Evolutionary conservation across 441 rosid species (phyloP).

Genomic region (Kokia cookei): DNA sequence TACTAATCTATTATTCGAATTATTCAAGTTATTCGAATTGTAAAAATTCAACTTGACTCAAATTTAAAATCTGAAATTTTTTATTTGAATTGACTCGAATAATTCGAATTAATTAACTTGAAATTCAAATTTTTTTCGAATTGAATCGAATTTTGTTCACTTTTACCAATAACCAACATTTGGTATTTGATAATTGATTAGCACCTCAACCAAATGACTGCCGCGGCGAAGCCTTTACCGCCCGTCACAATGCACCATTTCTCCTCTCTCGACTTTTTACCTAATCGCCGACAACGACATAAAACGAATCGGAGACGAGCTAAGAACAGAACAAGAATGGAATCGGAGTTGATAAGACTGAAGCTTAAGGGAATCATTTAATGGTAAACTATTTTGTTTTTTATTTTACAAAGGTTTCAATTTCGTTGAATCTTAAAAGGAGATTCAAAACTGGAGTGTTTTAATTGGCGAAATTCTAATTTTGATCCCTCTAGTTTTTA

Average conservation of each 20-base stretch:
- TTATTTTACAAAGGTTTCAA: not conserved
- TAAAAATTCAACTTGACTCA: too few relatives aligned
- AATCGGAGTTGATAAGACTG: not conserved
- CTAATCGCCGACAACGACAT: not conserved
- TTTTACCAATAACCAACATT: constrained; percentile 39
- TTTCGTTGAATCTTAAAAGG: not conserved
- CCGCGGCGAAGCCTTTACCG: constrained; percentile 65
- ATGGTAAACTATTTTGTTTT: not conserved
- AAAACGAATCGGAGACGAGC: not conserved
- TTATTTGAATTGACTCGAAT: too few relatives aligned
- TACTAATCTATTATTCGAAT: too few relatives aligned
- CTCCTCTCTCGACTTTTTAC: constrained; percentile 31
- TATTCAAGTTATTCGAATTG: too few relatives aligned
- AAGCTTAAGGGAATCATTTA: too few relatives aligned
- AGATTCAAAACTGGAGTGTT: too few relatives aligned
- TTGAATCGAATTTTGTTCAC: too few relatives aligned
- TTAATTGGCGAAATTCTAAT: too few relatives aligned
- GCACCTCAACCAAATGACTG: constrained; percentile 81
- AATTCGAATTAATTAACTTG: too few relatives aligned
- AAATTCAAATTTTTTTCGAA: too few relatives aligned
- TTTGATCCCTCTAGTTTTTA: too few relatives aligned
- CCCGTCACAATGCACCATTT: constrained; percentile 82
- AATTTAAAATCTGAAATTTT: too few relatives aligned
- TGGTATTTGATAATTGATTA: constrained; percentile 25
- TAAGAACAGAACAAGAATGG: not conserved